Evolutionary conservation across 148 eudicot genomes (phyloP).

Genomic region (Fagopyrum esculentum): DNA sequence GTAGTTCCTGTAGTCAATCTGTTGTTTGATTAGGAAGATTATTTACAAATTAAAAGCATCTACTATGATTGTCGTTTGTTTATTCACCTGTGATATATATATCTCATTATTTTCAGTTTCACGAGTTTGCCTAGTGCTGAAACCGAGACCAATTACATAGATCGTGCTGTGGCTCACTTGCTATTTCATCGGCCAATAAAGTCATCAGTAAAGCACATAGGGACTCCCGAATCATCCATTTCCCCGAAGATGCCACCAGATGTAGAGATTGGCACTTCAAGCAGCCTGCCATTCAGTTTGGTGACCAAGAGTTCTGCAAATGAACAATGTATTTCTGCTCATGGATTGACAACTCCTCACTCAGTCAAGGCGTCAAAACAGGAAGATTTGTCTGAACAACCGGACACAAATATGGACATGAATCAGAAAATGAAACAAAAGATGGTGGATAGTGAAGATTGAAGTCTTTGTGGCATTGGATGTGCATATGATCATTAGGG

Average conservation of each 20-base stretch:
- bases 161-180: conserved; percentile 72
- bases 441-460: conserved; percentile 24
- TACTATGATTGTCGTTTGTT: background rate
- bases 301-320: conserved; percentile 25
- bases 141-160: conserved; percentile 67
- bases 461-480: conserved; percentile 12
- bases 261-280: conserved; percentile 19
- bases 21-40: background rate
- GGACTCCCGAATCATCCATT: conserved; percentile 46
- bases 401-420: conserved; percentile 19
- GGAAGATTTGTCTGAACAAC: conserved; percentile 19
- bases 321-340: conserved; percentile 17
- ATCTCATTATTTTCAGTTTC: conserved; percentile 23
- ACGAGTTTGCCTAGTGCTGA: conserved; percentile 34
- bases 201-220: conserved; percentile 27
- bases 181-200: conserved; percentile 62
- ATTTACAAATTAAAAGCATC: background rate
- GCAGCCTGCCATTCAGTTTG: conserved; percentile 22
- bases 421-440: conserved; percentile 21
- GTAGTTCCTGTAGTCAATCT: background rate
- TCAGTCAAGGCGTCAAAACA: conserved; percentile 20
- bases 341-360: conserved; percentile 22
- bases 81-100: background rate
- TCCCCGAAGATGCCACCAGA: conserved; percentile 27
- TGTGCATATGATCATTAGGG: conserved; percentile 23